Evolutionary conservation across 768 basidiomycete genomes (phyloP).

Genomic region (Suillus weaverae): DNA sequence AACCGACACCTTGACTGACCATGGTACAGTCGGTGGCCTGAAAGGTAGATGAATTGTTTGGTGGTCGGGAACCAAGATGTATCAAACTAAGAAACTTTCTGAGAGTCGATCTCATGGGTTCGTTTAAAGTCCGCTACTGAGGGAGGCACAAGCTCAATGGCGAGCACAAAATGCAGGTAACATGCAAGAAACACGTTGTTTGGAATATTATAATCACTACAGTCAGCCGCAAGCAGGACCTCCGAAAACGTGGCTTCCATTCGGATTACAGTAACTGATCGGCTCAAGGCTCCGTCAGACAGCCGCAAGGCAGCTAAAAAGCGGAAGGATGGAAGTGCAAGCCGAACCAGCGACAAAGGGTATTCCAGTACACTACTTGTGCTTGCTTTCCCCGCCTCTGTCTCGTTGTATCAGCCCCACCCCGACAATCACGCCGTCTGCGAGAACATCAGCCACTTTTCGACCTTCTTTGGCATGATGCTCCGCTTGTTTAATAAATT

Average conservation of each 20-base stretch:
- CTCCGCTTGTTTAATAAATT: conserved; percentile 67
- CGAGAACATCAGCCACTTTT: conserved; percentile 68
- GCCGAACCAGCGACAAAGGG: conserved; percentile 6
- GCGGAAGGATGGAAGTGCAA: neutral
- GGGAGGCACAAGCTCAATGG: neutral
- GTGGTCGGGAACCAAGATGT: conserved; percentile 4
- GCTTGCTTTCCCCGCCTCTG: conserved; percentile 20
- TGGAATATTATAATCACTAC: neutral
- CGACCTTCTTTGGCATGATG: conserved; percentile 67
- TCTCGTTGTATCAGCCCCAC: conserved; percentile 73
- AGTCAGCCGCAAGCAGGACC: neutral
- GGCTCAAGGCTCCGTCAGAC: neutral
- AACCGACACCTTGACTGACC: conserved; percentile 20
- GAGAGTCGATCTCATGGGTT: conserved; percentile 5
- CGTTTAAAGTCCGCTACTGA: conserved; percentile 16
- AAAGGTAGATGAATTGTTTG: conserved; percentile 3
- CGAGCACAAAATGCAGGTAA: neutral
- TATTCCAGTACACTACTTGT: conserved; percentile 13
- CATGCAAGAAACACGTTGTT: conserved; percentile 6
- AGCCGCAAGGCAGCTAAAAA: neutral
- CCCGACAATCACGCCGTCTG: conserved; percentile 72
- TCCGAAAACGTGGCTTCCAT: conserved; percentile 5
- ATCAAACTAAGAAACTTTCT: conserved; percentile 5
- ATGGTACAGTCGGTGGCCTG: conserved; percentile 8
- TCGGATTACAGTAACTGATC: neutral